Percentiles rank a stretch among this genome's conserved stretches.
Conservation (phyloP, 371 early-diverging fungal species). For the Apophysomyces variabilis region DNA sequence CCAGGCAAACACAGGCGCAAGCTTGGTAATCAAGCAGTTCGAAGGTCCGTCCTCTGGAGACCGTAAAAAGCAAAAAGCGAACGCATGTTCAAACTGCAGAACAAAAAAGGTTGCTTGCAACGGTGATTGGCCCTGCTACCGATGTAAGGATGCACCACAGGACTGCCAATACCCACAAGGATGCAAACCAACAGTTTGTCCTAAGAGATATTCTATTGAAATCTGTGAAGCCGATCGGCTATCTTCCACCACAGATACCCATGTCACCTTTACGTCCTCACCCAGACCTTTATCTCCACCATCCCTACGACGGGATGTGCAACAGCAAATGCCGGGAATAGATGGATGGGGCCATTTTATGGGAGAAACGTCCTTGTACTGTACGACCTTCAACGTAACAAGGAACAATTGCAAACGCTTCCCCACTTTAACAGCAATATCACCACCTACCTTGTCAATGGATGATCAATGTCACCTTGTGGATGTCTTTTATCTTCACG, state of each 20-base stretch:
- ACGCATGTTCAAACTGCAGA: constrained; percentile 19
- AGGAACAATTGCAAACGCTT: constrained; percentile 18
- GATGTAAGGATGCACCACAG: constrained; percentile 2
- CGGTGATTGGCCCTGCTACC: constrained; percentile 20
- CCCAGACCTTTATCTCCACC: constrained; percentile 8
- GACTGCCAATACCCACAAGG: constrained; percentile 24
- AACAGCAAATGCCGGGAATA: constrained; percentile 10
- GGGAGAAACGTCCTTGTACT: constrained; percentile 21
- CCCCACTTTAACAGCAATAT: constrained; percentile 9
- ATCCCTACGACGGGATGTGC: constrained; percentile 3
- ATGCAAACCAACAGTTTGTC: neutral
- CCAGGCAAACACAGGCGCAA: constrained; percentile 20
- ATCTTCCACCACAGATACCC: neutral
- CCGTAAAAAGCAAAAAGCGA: constrained; percentile 12
- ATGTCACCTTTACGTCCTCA: constrained; percentile 1
- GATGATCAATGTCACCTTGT: constrained; percentile 44
- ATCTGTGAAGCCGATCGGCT: neutral
- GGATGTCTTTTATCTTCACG: constrained; percentile 54
- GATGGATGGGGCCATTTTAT: constrained; percentile 24
- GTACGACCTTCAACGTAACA: neutral
- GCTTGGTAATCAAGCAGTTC: constrained; percentile 17
- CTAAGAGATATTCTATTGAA: neutral
- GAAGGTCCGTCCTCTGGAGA: constrained; percentile 13
- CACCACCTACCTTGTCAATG: constrained; percentile 11
- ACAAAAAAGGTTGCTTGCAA: constrained; percentile 25